A percentile compares a stretch with the other conserved stretches of the same genome.
Evolutionary conservation across 352 stramenopile genomes (phyloP).

Genomic region (Globisporangium megalacanthum): DNA sequence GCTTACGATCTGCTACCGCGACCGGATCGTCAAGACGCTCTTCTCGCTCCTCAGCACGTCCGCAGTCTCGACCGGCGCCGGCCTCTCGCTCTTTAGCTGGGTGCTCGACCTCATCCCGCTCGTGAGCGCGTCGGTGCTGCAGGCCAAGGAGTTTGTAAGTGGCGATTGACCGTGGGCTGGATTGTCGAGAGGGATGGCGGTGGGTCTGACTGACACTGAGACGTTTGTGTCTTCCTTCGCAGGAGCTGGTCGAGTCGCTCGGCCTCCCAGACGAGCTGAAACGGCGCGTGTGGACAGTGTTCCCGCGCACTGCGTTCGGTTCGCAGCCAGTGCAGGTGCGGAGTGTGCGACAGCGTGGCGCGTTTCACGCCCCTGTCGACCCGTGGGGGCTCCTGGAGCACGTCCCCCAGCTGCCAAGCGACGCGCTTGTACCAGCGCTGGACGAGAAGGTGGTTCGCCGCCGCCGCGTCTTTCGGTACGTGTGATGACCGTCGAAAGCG

Average conservation of each 20-base stretch:
- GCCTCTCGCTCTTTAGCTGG: conserved; percentile 81
- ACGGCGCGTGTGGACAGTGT: conserved; percentile 58
- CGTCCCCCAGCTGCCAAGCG: conserved; percentile 62
- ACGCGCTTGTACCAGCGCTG: conserved; percentile 36
- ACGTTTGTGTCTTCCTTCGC: conserved; percentile 5
- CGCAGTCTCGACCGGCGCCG: conserved; percentile 43
- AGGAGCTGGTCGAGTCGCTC: conserved; percentile 71
- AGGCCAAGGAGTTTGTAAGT: conserved; percentile 76
- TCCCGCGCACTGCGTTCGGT: conserved; percentile 45
- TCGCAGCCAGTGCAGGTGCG: conserved; percentile 21
- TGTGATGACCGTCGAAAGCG: no score
- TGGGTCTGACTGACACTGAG: not conserved
- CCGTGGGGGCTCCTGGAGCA: conserved; percentile 76
- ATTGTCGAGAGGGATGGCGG: not conserved
- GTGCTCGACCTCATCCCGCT: conserved; percentile 82
- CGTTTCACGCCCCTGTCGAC: conserved; percentile 43
- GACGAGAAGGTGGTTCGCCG: conserved; percentile 46
- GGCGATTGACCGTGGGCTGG: no score
- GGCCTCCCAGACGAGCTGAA: conserved; percentile 53
- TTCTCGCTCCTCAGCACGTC: conserved; percentile 73
- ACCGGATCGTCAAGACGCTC: conserved; percentile 80
- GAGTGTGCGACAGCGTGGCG: conserved; percentile 7
- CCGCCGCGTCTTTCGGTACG: conserved; percentile 64
- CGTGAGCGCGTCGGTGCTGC: conserved; percentile 64
- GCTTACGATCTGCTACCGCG: conserved; percentile 77